Base-by-base conservation (phyloP, 2,329 filamentous ascomycete genomes). In the Dothistroma pini region DNA sequence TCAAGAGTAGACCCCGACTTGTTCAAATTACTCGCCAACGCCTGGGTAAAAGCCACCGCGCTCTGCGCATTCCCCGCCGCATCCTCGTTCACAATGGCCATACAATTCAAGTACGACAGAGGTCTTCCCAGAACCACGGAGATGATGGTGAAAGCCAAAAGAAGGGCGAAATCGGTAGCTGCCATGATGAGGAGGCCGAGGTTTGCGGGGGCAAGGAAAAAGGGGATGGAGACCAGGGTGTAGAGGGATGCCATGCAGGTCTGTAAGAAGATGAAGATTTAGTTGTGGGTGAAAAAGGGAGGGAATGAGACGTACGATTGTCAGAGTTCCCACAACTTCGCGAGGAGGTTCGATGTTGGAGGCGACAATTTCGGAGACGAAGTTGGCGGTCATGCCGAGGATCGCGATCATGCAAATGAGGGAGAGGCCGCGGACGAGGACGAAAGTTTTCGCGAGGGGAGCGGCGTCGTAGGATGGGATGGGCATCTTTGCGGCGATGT, bases 311-410 rank as follows among this genome's bases (percentile, higher is more conserved):
- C 90, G 72, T 84, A 96, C 92, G 67, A 96, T 85, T 63, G 85
- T 85, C 64, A 96, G 82, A 2, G 90, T 91, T 32, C 87, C 91
- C 32, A 96, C 84, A 22, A 97, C 81, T 52, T 92, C 86, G 56
- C 84, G 80, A 0, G 91, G 90, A 0, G 89, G 86, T 32, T 84
- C 81, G 58, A 87, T 83, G 64, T 87, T 83, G 22, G 81, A 83
- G 49, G 81, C 78, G 50, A 91, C 85, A 73, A 96, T 91, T 68
- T 90, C 83, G 25, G 86, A 82, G 70, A 96, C 87, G 76, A 96
- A 96, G 76, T 93, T 91, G 70, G 89, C 85, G 0, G 86, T 86
- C 74, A 96, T 85, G 51, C 91, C 91, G 66, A 96, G 88, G 67
- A 95, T 86, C 61, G 87, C 81, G 60, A 95, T 81, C 72, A 96